Evolutionary conservation across 768 basidiomycete species (phyloP), one percentile per base, ranked within the genome.

Genomic region (Ramaria rubella): DNA sequence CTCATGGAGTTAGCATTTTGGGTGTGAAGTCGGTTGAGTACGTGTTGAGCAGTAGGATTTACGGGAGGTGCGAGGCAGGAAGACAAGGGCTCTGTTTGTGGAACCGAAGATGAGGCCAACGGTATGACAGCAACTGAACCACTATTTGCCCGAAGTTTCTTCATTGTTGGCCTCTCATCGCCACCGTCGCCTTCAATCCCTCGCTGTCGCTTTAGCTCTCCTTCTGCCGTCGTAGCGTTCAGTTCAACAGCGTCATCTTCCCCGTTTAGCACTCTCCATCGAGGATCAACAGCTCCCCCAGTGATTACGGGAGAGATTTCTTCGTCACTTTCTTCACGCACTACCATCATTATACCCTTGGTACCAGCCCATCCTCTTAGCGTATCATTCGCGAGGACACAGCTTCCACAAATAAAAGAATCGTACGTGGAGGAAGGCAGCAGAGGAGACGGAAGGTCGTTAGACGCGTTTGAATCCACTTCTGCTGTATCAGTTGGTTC

Each of bases 371-470:
- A 84, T 40, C 77, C 74, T 59, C 71, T 74, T 14, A 92, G 70
- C 21, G 74, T 74, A 26, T 74, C 70, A 46, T 79, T 81, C 50
- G 73, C 71, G 17, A 68, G 69, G n/a, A 86, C 87, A 67, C 90
- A 92, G 26, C 72, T 63, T 31, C 78, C 78, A 68, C 90, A 93
- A 17, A 92, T 71, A 64, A 93, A 81, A 48, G 80, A 74, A 42
- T 92, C 88, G 64, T 93, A 92, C 65, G 86, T 82, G 14, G 73
- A 73, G 7, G 81, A 83, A 21, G 81, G 70, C 50, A 91, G 76
- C 21, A 90, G 74, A 3, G 87, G 79, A 24, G 81, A 81, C 26
- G 89, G 85, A 19, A 90, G 76, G 40, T 74, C 81, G 27, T 80
- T 80, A 15, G 81, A 83, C 15, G 76, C 74, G 49, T 83, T 81